These are phyloP conservation scores for Detonula confervacea DNA, from an alignment of 352 stramenopile genomes.

Conservation along the genomic window DNA sequence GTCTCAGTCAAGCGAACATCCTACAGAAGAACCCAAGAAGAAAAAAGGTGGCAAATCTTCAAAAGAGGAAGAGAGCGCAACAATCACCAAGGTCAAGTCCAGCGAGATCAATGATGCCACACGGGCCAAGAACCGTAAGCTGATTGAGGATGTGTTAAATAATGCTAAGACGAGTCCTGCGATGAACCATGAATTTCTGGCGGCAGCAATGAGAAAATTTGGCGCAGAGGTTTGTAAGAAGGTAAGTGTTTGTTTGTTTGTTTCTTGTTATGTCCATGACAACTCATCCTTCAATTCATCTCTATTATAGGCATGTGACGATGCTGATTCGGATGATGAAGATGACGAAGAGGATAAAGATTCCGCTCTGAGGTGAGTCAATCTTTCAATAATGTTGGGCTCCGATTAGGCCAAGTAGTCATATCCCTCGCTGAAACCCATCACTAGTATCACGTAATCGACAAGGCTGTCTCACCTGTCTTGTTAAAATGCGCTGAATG, in stretches of 20 bases:
- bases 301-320: not conserved
- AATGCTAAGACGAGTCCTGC: slow-evolving; percentile 5
- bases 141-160: slow-evolving; percentile 28
- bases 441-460: too few relatives aligned
- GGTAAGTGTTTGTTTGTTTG: not conserved
- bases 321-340: slow-evolving; percentile 20
- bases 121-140: slow-evolving; percentile 21
- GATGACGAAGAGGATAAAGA: slow-evolving; percentile 18
- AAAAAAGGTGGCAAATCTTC: slow-evolving; percentile 20
- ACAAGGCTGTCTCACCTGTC: too few relatives aligned
- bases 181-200: slow-evolving; percentile 31
- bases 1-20: not conserved
- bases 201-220: slow-evolving; percentile 15
- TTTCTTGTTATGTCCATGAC: not conserved
- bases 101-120: slow-evolving; percentile 29
- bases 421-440: too few relatives aligned
- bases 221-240: slow-evolving; percentile 15
- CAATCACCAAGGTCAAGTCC: slow-evolving; percentile 25
- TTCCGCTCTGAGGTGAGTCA: too few relatives aligned
- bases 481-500: too few relatives aligned
- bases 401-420: too few relatives aligned
- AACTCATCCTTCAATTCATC: too few relatives aligned
- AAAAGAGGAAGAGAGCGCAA: not conserved
- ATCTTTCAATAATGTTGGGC: too few relatives aligned
- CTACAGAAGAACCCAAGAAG: slow-evolving; percentile 6